Evolutionary conservation across 768 basidiomycete genomes (phyloP).

Genomic region (Lentinula boryana): DNA sequence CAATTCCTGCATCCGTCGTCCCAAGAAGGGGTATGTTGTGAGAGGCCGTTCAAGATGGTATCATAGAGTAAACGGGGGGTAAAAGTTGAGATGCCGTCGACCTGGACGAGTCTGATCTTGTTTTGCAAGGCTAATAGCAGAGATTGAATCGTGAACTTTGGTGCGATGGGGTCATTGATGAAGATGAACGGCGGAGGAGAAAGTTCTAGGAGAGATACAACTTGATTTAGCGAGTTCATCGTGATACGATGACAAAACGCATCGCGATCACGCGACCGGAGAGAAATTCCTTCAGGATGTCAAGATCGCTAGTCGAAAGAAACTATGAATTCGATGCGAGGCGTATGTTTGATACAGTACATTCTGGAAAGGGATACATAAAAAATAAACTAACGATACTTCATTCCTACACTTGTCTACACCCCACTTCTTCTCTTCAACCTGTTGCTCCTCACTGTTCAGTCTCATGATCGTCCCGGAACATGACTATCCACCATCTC

Average conservation of each 20-base stretch:
- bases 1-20: conserved; percentile 57
- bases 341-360: too few species aligned
- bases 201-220: conserved; percentile 5
- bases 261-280: not conserved
- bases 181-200: conserved; percentile 63
- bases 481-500: too few species aligned
- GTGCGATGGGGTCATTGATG: conserved; percentile 50
- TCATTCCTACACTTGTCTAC: too few species aligned
- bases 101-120: conserved; percentile 19
- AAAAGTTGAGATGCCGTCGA: conserved; percentile 58
- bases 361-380: too few species aligned
- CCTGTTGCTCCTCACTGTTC: too few species aligned
- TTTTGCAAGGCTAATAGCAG: conserved; percentile 22
- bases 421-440: too few species aligned
- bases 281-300: too few species aligned
- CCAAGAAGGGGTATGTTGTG: conserved; percentile 53
- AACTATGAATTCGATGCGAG: too few species aligned
- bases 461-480: too few species aligned
- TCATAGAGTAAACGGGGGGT: conserved; percentile 61
- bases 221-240: not conserved
- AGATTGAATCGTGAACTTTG: conserved; percentile 39
- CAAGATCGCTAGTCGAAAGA: too few species aligned
- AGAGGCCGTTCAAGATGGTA: conserved; percentile 54
- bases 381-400: too few species aligned
- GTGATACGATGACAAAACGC: not conserved